Base-by-base conservation (phyloP, 148 eudicot species). In the Heliamphora exappendiculata region DNA sequence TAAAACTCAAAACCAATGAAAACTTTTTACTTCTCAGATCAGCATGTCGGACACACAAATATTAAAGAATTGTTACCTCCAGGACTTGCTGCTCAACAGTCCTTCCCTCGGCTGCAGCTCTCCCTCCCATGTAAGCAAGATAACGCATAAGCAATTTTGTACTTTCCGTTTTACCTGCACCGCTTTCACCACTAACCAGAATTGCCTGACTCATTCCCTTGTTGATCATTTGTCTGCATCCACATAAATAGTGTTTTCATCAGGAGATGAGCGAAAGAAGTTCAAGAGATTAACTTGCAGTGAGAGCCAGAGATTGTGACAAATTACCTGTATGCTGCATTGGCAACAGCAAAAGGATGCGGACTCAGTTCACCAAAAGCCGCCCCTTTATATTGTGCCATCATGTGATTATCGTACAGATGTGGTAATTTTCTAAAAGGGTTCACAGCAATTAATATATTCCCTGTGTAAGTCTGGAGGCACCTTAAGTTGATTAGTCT, bases 121-220 rank as follows among this genome's bases (percentile, higher is more conserved):
- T 88, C 47, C 99, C 99, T 17, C 99, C 99, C 98, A 96, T 93
- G 85, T 89, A 90, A 67, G 99, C 99, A 77, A 96, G 98, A 91
- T 93, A 96, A n/a, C 89, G 93, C 99, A 96, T 96, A 54, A 96
- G 94, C 85, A 78, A 73, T 79, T 96, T 96, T 54, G 98, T 96
- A 83, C 95, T 96, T 87, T 96, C 99, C 36, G 99, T 96, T 90
- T 96, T 96, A 78, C 99, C 99, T 16, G 99, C 99, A 77, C 99
- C 98, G 84, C 99, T 96, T 85, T 96, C 99, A 39, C 99, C 99
- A 83, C 99, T 96, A 41, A 96, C 99, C 86, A 96, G 86, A 80
- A 96, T 96, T n/a, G 99, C 87, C 86, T 96, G 97, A 81, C 99
- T 96, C 75, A 88, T 81, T 73, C 98, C 97, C 51, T 93, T 98